Conservation (phyloP, 495 filamentous ascomycete species). For the Neurospora pannonica region DNA sequence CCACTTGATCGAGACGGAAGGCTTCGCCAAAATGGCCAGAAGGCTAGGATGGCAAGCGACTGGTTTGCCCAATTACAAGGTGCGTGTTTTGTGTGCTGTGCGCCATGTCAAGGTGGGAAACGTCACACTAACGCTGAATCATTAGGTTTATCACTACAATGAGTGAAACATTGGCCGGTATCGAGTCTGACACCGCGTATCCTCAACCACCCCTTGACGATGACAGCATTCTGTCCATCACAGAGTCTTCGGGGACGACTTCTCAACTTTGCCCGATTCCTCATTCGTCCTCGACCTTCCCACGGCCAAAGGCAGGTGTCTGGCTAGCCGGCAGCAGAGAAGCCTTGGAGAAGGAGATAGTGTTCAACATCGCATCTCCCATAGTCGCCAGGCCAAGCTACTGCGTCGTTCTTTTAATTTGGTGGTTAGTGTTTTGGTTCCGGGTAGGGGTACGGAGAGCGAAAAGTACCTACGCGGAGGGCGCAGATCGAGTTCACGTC, state of each 20-base stretch:
- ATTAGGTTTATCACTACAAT: conserved; percentile 82
- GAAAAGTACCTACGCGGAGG: neutral
- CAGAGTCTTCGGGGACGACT: neutral
- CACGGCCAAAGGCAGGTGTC: neutral
- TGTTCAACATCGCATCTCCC: neutral
- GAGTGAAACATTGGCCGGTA: conserved; percentile 44
- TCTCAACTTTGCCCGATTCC: neutral
- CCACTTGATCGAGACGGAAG: conserved; percentile 94
- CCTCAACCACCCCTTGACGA: neutral
- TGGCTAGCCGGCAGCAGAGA: neutral
- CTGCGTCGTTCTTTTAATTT: neutral
- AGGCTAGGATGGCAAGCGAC: conserved; percentile 74
- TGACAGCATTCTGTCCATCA: neutral
- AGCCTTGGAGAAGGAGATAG: neutral
- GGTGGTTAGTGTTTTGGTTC: neutral
- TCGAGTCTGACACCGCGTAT: neutral
- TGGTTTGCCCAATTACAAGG: conserved; percentile 93
- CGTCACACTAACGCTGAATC: conserved; percentile 16
- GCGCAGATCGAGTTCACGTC: neutral
- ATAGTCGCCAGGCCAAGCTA: neutral
- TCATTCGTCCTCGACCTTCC: neutral
- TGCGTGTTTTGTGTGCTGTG: conserved; percentile 33
- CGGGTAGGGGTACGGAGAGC: neutral
- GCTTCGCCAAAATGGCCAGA: conserved; percentile 94
- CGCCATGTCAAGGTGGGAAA: neutral